Evolutionary conservation across 352 stramenopile species (phyloP).

Genomic region (Phytophthora constricta): DNA sequence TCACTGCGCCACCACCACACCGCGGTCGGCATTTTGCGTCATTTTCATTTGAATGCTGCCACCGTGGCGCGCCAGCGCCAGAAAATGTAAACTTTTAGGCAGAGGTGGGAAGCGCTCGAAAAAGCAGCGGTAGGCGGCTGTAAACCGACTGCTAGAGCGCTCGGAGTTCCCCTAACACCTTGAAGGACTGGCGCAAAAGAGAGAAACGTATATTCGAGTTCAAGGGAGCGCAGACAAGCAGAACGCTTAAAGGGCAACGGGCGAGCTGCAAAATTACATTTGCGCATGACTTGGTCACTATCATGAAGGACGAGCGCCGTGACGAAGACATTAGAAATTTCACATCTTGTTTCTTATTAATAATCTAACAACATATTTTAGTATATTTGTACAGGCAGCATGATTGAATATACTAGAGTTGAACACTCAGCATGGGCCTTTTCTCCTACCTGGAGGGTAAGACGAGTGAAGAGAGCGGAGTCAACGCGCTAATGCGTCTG

Average conservation of each 20-base stretch:
- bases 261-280: neutral
- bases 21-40: neutral
- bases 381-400: constrained; percentile 9
- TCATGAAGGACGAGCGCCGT: neutral
- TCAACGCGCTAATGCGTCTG: constrained; percentile 5
- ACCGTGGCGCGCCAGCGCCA: neutral
- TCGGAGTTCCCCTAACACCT: neutral
- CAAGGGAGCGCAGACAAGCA: constrained; percentile 1
- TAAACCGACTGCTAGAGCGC: constrained; percentile 2
- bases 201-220: neutral
- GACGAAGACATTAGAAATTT: constrained; percentile 1
- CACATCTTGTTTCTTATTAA: constrained; percentile 5
- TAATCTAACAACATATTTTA: constrained; percentile 1
- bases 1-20: neutral
- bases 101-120: constrained; percentile 4
- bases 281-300: constrained; percentile 1
- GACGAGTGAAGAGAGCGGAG: neutral
- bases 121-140: neutral
- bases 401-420: constrained; percentile 2
- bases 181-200: neutral
- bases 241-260: neutral
- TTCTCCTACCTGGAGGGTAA: neutral
- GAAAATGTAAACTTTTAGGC: neutral
- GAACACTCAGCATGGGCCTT: neutral
- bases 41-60: neutral